phyloP scores from a whole-genome alignment of 78 protist species.

The Polysphondylium violaceum region DNA sequence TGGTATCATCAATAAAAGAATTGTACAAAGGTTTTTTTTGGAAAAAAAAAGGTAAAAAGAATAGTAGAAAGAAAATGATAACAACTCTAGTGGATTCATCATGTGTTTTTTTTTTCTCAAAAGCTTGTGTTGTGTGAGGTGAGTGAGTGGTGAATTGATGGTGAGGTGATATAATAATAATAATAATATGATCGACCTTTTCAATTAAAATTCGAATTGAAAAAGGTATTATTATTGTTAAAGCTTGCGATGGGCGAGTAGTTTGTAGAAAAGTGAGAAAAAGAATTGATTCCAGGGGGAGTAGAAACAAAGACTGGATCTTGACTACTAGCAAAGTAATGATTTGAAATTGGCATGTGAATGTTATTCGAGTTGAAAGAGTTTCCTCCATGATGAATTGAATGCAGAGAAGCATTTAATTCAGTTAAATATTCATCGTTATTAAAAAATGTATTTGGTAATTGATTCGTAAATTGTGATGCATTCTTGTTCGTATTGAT shows the following conservation, averaged over 20 bases:
- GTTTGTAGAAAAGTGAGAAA: not conserved
- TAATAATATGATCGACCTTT: not conserved
- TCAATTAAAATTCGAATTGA: conserved; percentile 1
- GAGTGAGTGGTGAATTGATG: too few relatives aligned
- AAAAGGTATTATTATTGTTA: conserved; percentile 20
- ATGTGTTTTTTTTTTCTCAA: too few relatives aligned
- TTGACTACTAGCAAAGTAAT: conserved; percentile 12
- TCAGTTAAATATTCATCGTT: conserved; percentile 21
- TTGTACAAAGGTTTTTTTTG: not conserved
- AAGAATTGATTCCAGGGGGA: not conserved
- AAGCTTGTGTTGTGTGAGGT: too few relatives aligned
- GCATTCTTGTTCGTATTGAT: not conserved
- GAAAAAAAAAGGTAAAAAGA: not conserved
- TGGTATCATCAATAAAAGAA: too few relatives aligned
- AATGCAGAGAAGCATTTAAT: conserved; percentile 14
- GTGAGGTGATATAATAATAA: not conserved
- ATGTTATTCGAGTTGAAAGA: not conserved
- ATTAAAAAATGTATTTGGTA: conserved; percentile 18
- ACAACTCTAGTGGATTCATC: not conserved
- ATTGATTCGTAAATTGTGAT: conserved; percentile 1
- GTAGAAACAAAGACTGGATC: conserved; percentile 28
- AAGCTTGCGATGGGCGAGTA: conserved; percentile 18
- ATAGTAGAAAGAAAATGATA: not conserved
- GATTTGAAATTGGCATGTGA: conserved; percentile 4
- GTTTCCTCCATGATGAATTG: conserved; percentile 9